Conservation (phyloP, 179 eudicot species). For the Heliamphora ciliata region DNA sequence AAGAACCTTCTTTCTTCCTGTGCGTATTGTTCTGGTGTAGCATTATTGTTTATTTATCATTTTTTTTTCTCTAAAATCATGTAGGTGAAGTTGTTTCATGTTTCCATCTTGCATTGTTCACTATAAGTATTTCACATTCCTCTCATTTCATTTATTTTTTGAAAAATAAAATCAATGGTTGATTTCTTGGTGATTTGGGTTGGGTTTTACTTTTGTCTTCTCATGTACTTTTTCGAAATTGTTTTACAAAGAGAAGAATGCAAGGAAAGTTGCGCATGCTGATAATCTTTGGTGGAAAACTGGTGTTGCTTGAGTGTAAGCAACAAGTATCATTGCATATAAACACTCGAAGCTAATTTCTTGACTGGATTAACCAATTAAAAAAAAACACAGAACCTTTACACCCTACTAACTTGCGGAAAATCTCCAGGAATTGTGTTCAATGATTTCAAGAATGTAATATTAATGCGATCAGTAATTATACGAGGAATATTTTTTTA, state of each 20-base stretch:
- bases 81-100: neutral
- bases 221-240: neutral
- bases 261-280: neutral
- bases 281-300: neutral
- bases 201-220: neutral
- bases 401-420: neutral
- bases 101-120: neutral
- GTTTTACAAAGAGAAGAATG: neutral
- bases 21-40: neutral
- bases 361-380: neutral
- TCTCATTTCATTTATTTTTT: too few relatives aligned
- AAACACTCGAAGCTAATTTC: conserved; percentile 6
- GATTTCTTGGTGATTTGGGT: neutral
- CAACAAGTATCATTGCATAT: neutral
- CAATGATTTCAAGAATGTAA: neutral
- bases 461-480: neutral
- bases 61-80: neutral
- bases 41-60: neutral
- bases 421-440: neutral
- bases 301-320: neutral
- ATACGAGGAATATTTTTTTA: neutral
- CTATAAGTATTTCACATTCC: neutral
- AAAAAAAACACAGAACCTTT: neutral
- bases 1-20: neutral
- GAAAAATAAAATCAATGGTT: neutral